Base-by-base conservation (phyloP, 768 basidiomycete genomes). In the Flagelloscypha sp. region DNA sequence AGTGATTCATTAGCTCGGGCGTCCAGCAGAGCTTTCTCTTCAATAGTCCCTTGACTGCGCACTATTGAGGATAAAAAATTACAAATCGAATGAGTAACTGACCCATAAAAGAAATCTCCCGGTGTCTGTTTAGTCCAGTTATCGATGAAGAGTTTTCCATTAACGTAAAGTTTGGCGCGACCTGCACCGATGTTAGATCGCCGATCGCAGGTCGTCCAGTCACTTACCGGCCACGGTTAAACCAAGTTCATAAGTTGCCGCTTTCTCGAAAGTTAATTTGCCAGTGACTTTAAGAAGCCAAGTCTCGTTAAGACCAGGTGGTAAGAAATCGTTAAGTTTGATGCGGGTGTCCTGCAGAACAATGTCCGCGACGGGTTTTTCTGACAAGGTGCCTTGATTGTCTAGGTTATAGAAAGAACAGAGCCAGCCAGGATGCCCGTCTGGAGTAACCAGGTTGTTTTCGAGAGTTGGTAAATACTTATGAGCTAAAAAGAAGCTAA, bases 401-500 rank as follows among this genome's bases (percentile, higher is more conserved):
- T 75, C 68, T 42, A 78, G 69, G 30, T 65, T 66, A 53, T 77
- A 79, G 48, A 82, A 82, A 1, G 70, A 66, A 47, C 76, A 75
- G 15, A 64, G 54, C 79, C 81, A 82, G 15, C 81, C 80, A 2
- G 62, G 52, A 44, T 75, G 56, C 1, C 79, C 79, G 13, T 54
- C 47, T 1, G 62, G 58, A 2, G 74, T 74, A 36, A 57, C 65
- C 15, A 84, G 61, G 36, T 65, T 56, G 27, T 71, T 70, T 48
- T 81, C 79, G n/a, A 84, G 57, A 1, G 77, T 72, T 3, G 83
- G 83, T 4, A 81, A 65, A 56, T 73, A 83, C 48, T 79, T 81
- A 50, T 77, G 71, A 2, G 77, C 78, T 76, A 40, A 22, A 19
- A 33, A 27, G 9, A 33, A n/a, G 42, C 28, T 15, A 35, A 33